phyloP scores from a whole-genome alignment of 441 rosid species.

The Euphorbia neoarborescens region DNA sequence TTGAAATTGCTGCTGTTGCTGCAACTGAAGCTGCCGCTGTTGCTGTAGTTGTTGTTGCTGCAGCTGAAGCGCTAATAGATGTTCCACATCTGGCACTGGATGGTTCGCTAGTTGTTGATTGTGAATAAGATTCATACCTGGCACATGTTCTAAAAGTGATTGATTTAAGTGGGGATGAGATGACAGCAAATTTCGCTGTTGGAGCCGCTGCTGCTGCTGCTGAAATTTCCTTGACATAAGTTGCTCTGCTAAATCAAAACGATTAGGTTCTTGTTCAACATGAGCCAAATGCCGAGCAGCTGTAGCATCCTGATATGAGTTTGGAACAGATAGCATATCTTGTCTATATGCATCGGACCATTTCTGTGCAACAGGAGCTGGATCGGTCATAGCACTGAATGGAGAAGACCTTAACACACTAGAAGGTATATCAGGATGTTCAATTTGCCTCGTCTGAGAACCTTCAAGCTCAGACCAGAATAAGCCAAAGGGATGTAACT shows the following conservation, averaged over 20 bases:
- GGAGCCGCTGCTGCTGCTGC: conserved; percentile 43
- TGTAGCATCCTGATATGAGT: conserved; percentile 37
- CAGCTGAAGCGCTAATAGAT: conserved; percentile 41
- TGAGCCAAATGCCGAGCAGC: conserved; percentile 41
- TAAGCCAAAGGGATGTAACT: conserved; percentile 73
- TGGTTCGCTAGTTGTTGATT: conserved; percentile 35
- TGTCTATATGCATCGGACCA: conserved; percentile 47
- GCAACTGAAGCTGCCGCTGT: conserved; percentile 35
- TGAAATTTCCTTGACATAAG: conserved; percentile 39
- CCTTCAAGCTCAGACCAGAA: conserved; percentile 78
- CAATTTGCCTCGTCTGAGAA: conserved; percentile 35
- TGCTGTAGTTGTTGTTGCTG: conserved; percentile 31
- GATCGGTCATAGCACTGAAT: conserved; percentile 37
- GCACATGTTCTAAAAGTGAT: conserved; percentile 29
- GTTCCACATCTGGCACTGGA: conserved; percentile 39
- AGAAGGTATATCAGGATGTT: conserved; percentile 36
- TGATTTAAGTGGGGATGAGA: conserved; percentile 29
- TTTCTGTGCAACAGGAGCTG: conserved; percentile 36
- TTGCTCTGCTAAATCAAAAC: conserved; percentile 48
- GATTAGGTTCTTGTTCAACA: conserved; percentile 45
- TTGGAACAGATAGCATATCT: conserved; percentile 36
- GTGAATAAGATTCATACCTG: conserved; percentile 30
- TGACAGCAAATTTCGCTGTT: conserved; percentile 27
- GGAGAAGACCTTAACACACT: conserved; percentile 29
- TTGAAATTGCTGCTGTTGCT: conserved; percentile 44